Evolutionary conservation across 2,329 filamentous ascomycete genomes (phyloP), one percentile per base, ranked within the genome.

Genomic region (Lithohypha guttulata): DNA sequence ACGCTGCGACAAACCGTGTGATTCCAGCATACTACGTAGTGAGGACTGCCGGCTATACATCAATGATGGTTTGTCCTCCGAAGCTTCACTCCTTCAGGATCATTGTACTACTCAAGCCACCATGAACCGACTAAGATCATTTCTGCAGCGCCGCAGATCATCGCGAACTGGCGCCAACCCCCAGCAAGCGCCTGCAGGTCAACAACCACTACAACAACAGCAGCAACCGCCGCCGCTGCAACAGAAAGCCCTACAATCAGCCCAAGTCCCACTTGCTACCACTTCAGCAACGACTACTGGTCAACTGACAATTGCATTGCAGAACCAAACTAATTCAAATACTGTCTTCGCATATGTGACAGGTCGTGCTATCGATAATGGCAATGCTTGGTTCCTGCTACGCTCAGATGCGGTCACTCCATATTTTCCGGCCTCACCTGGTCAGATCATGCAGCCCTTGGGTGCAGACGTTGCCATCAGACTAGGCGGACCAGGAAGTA

Each of bases 271-370:
- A 38, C 39, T 22, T 22, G 35, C 17, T 27, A 30, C 41, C 29
- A 44, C 39, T 23, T 36, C 25, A 36, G 21, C 32, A 32, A 34
- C 26, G 27, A 34, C 41, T 18, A 20, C 39, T 11, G 13, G 27
- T 28, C 76, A 71, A 6, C 62, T 84, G 31, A 64, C 72, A 36
- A 69, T 85, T 42, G 69, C 71, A 8, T 59, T 86, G 14, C 64
- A 71, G 50, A 86, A 86, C 61, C 72, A 73, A 50, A 81, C 79
- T 2, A 61, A 61, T 20, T 77, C 78, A 1, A 60, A 64, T 37
- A 70, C 60, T 22, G 71, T 77, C 29, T 84, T 74, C 51, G 81
- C 77, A 14, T 81, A 83, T 56, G 71, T 91, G 52, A 86, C 78
- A 1, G 82, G 82, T 14, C 65, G 68, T 13, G 74, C 76, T 21